Evolutionary conservation across 1,284 basidiomycete genomes (phyloP), one percentile per base, ranked within the genome.

Genomic region (Rhodofomes roseus): DNA sequence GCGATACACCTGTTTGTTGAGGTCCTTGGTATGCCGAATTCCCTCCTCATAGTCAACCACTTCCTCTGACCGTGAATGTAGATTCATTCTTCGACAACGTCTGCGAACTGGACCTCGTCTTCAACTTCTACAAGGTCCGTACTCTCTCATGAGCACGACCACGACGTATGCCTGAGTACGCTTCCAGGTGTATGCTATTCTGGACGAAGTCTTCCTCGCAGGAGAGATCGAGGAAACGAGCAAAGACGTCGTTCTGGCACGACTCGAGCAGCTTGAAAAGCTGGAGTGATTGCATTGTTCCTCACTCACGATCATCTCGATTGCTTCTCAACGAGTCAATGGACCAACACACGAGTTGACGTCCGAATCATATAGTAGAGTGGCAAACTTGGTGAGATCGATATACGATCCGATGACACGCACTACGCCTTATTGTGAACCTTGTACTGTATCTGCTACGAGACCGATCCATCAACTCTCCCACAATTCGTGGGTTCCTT

Each of bases 21-120:
- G 74, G 90, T 98, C n/a, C 82, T 99, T 7, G 96, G 95, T 95
- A 60, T 62, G 77, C 27, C 37, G 46, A 25, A 39, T 52, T 44
- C 57, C 43, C n/a, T 29, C 36, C 31, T 14, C 58, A 27, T n/a
- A 20, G 37, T 4, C 31, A 34, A 34, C 31, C n/a, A 46, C 44
- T 14, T 23, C 29, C 2, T 56, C 43, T 39, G 1, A 57, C 37
- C 43, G 43, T 31, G 31, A 11, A 23, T 23, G 25, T 63, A 96
- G 96, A 98, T 71, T 89, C 95, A 0, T 98, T 98, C 79, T 99
- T 99, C 71, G 94, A 96, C 73, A 98, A 98, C 69, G 96, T 99
- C 0, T 98, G 96, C 77, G 96, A 98, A 74, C 82, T 98, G 20
- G 89, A 99, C 71, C 83, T 99, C 2, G 96, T 99, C 2, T 99